A percentile compares a stretch with the other conserved stretches of the same genome.
phyloP scores from a whole-genome alignment of 2,329 filamentous ascomycete genomes.

The Colletotrichum liriopes region DNA sequence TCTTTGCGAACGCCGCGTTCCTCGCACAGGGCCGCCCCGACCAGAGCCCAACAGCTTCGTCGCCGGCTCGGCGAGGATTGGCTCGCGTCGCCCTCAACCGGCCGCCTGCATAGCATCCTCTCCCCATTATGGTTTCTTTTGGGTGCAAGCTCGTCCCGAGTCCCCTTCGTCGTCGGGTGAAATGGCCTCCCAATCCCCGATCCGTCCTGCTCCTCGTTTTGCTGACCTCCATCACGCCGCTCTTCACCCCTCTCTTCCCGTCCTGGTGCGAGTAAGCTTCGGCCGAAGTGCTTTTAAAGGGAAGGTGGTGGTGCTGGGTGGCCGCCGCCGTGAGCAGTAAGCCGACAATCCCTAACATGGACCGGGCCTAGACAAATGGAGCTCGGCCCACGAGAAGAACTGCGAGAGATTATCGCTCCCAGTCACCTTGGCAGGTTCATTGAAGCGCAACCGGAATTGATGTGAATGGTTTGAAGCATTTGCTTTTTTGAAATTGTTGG shows the following conservation, averaged over 20 bases:
- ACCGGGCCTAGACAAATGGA: slow-evolving; percentile 13
- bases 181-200: neutral
- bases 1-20: no score
- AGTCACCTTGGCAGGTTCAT: neutral
- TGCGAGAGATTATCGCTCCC: slow-evolving; percentile 1
- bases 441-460: neutral
- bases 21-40: no score
- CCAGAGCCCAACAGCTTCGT: no score
- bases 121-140: no score
- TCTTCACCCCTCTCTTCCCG: neutral
- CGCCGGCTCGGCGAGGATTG: no score
- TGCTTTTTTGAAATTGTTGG: slow-evolving; percentile 37
- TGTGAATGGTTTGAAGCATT: neutral
- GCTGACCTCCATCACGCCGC: neutral
- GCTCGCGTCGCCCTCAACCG: neutral
- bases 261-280: slow-evolving; percentile 28
- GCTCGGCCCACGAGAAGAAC: neutral
- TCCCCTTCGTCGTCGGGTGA: neutral
- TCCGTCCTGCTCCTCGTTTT: neutral
- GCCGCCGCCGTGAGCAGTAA: slow-evolving; percentile 21
- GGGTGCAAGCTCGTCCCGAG: neutral
- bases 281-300: slow-evolving; percentile 27
- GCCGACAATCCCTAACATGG: slow-evolving; percentile 21
- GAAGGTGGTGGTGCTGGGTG: slow-evolving; percentile 28
- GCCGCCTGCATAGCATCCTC: neutral